Base-by-base conservation (phyloP, 345 rosid species). In the Isatis tinctoria region DNA sequence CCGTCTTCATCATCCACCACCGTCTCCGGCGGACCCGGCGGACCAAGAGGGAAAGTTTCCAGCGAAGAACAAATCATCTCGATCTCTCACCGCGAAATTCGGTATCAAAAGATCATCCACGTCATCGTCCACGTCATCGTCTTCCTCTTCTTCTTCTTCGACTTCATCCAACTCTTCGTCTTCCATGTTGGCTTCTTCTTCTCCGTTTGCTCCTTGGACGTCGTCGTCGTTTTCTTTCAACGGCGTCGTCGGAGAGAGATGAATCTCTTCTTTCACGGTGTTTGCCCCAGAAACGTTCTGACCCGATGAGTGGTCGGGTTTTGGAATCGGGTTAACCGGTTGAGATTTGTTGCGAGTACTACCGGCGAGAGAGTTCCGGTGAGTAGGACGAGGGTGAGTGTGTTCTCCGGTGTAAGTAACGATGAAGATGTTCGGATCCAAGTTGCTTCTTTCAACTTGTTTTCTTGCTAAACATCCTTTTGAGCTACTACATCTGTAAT, bases 301-400 rank as follows among this genome's bases (percentile, higher is more conserved):
- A 52, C 60, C 60, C 4, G 76, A 47, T 36, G 75, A 3, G 43
- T 36, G 16, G 6, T 76, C 56, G 10, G 67, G 53, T 82, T 26
- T 63, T 20, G 74, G 70, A 39, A 54, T 40, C 47, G 37, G 81
- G 68, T 67, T 74, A 69, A 56, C 59, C 77, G 30, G 71, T 28
- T 53, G 74, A 37, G 48, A 85, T 69, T 88, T 91, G 81, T 73
- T 85, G 10, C 98, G 82, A 12, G 94, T 87, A 27, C 89, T 94
- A 2, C 98, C 97, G 22, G 97, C 97, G 22, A 94, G 95, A 18
- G 98, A 89, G 80, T 88, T 91, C 76, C 95, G 88, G 81, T 94
- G 96, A 30, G 90, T 85, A 0, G 98, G 97, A 26, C 79, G 88
- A 24, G 98, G 96, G 69, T 94, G 98, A 41, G 80, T 82, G 78